These are phyloP conservation scores for Nicotiana sylvestris DNA, from an alignment of 257 asterid species.

Conservation along the genomic window DNA sequence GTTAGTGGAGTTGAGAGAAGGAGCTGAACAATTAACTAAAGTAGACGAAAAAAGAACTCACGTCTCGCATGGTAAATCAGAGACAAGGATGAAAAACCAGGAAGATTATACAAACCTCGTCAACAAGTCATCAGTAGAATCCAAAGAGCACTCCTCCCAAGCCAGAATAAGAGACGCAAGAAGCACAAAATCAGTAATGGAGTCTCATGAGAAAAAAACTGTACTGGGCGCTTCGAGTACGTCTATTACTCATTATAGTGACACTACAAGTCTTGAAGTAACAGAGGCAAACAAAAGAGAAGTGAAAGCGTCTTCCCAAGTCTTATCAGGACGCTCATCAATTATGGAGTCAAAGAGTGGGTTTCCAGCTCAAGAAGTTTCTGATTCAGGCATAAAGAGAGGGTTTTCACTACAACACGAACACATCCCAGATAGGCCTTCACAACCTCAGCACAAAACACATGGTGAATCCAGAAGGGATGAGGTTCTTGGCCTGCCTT, in stretches of 20 bases:
- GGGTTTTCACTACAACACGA: slow-evolving; percentile 22
- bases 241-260: slow-evolving; percentile 24
- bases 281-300: slow-evolving; percentile 25
- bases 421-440: slow-evolving; percentile 18
- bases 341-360: slow-evolving; percentile 23
- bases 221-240: neutral
- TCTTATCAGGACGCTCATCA: slow-evolving; percentile 22
- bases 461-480: slow-evolving; percentile 17
- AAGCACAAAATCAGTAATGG: slow-evolving; percentile 26
- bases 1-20: slow-evolving; percentile 37
- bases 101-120: slow-evolving; percentile 33
- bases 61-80: slow-evolving; percentile 29
- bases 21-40: slow-evolving; percentile 31
- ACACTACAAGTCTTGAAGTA: slow-evolving; percentile 24
- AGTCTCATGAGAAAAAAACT: slow-evolving; percentile 27
- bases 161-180: slow-evolving; percentile 20
- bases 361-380: slow-evolving; percentile 23
- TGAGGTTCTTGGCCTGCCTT: slow-evolving; percentile 27
- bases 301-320: slow-evolving; percentile 29
- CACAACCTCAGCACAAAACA: slow-evolving; percentile 20
- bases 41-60: slow-evolving; percentile 24
- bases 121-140: slow-evolving; percentile 35
- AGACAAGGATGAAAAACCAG: slow-evolving; percentile 26
- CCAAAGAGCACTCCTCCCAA: slow-evolving; percentile 23
- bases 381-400: slow-evolving; percentile 20